Evolutionary conservation across 768 basidiomycete genomes (phyloP), one percentile per base, ranked within the genome.

Genomic region (Pisolithus tinctorius): DNA sequence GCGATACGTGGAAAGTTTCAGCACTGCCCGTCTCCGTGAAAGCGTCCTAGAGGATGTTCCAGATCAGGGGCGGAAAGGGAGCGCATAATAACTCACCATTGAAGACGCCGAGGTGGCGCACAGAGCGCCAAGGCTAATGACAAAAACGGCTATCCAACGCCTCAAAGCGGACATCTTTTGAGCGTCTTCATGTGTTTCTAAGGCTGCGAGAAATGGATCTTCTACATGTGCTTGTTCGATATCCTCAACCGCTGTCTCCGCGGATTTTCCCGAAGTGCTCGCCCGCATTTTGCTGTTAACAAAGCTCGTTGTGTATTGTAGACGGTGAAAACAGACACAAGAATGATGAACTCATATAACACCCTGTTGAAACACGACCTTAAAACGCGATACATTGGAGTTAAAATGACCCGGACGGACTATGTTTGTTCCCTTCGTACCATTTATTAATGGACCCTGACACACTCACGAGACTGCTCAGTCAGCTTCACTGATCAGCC

Each of bases 11-110:
- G 40, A 88, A 74, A 6, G 74, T 67, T 8, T 61, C 50, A 36
- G 81, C 71, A 39, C 86, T 71, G 0, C 79, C 82, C 1, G 62
- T 58, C 64, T 90, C 86, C 1, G 88, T 80, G 47, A 81, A 82
- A 0, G 79, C 69, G 9, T 83, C 79, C 83, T 83, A 27, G 10
- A 3, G 36, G 6, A 53, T 31, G 30, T 38, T 40, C 23, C 26
- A 27, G 41, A 13, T 23, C 5, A 16, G 37, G 6, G 17, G 4
- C 11, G 49, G 11, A 13, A 13, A 26, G 16, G 31, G 26, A 47
- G 44, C 31, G 36, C 48, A 0, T 6, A 4, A 3, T 25, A 23
- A 71, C 80, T 38, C 49, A 80, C 82, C 61, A 80, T 69, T 1
- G 80, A 81, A 1, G 81, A 83, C 11, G 76, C 75, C 58, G 74